phyloP scores from a whole-genome alignment of 192 early-diverging fungal species.

The Backusella tarrabulga region DNA sequence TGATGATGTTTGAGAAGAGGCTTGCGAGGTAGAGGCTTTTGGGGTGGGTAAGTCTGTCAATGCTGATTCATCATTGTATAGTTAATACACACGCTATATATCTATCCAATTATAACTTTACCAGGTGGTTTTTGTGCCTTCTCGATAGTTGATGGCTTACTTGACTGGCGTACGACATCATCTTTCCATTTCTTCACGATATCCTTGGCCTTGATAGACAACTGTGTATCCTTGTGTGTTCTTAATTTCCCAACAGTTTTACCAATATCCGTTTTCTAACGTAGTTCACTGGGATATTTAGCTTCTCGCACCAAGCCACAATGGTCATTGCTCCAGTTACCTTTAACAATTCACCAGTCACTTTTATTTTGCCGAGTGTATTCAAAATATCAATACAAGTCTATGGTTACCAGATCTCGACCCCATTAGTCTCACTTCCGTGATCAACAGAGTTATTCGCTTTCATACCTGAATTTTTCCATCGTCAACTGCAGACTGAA shows the following conservation, averaged over 20 bases:
- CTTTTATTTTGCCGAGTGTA: conserved; percentile 43
- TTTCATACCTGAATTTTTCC: conserved; percentile 17
- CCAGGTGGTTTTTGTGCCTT: neutral
- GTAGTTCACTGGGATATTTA: neutral
- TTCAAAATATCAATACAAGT: conserved; percentile 38
- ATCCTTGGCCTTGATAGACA: conserved; percentile 63
- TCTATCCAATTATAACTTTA: neutral
- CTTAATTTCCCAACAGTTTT: conserved; percentile 74
- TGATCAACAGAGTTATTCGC: neutral
- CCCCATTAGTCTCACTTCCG: neutral
- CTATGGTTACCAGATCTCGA: neutral
- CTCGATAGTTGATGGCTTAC: neutral
- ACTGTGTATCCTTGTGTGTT: conserved; percentile 55
- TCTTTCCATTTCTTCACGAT: conserved; percentile 85
- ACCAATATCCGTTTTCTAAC: conserved; percentile 77
- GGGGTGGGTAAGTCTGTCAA: conserved; percentile 4
- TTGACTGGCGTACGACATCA: conserved; percentile 39
- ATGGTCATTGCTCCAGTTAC: conserved; percentile 25
- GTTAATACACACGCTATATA: neutral
- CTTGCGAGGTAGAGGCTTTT: conserved; percentile 26
- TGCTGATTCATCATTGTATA: neutral
- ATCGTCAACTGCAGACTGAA: conserved; percentile 16
- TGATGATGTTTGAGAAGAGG: conserved; percentile 40
- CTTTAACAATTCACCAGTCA: conserved; percentile 55
- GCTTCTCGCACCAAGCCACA: neutral